Evolutionary conservation across 1,139 yeast species (phyloP), one percentile per base, ranked within the genome.

Genomic region (Candida sp.): DNA sequence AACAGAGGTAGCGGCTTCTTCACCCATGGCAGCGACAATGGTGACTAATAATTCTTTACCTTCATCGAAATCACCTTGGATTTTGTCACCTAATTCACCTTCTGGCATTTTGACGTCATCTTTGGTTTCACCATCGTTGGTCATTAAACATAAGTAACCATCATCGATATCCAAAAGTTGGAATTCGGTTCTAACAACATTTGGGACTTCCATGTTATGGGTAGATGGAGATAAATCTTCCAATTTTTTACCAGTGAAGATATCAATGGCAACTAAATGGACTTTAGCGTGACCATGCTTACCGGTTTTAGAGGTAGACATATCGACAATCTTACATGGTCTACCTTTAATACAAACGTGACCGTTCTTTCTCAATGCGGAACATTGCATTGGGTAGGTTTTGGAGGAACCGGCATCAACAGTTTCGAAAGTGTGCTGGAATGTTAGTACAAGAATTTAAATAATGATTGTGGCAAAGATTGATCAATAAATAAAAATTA

Each of bases 221-320:
- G 99, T 93, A 56, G 99, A 93, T 77, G 99, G 99, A 60, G 99
- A 93, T 74, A 93, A 87, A 78, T 93, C 99, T 83, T 93, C 99
- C 77, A 91, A 85, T 82, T 93, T 93, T 91, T 93, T 95, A 77
- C 91, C 90, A 67, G 99, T 93, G 91, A 93, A 93, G 74, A 93
- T 91, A 75, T 93, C 99, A 64, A 87, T 84, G 73, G 98, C 98
- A 59, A 93, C 97, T 80, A 93, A 84, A 79, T 93, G 98, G 76
- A 93, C 99, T 85, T 93, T 93, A 73, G 99, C 99, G 93, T 93
- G 99, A 79, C 99, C 99, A 87, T 93, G 99, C 97, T 93, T 93
- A 81, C 99, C 99, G 64, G 99, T 93, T 87, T 93, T 93, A 68
- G 99, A 93, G 69, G 99, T 93, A 55, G 99, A 93, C 99, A 93